Conservation (phyloP, 2,329 filamentous ascomycete species). For the Diaporthe destruens region DNA sequence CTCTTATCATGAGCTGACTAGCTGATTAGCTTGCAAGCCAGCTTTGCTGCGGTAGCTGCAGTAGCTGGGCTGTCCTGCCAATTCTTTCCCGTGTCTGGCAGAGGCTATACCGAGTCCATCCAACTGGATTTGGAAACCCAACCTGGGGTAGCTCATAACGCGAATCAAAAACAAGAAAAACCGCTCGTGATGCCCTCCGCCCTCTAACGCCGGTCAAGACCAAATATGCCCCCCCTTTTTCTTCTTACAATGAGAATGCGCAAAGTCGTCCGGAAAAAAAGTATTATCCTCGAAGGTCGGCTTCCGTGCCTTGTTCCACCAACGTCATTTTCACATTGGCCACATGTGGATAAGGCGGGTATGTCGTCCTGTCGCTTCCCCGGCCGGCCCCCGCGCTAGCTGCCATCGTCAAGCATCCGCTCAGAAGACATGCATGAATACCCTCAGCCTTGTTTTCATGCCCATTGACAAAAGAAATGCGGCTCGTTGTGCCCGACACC, state of each 20-base stretch:
- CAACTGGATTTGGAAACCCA: conserved; percentile 10
- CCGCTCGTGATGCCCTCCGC: conserved; percentile 30
- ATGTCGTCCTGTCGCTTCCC: background rate
- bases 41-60: conserved; percentile 15
- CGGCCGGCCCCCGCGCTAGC: background rate
- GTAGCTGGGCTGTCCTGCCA: conserved; percentile 2
- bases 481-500: conserved; percentile 19
- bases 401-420: conserved; percentile 3
- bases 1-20: conserved; percentile 23
- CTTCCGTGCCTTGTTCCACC: conserved; percentile 2
- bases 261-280: conserved; percentile 13
- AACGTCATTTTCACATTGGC: background rate
- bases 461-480: conserved; percentile 39
- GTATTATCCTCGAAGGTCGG: conserved; percentile 10
- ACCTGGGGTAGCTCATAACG: background rate
- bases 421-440: conserved; percentile 17
- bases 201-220: conserved; percentile 34
- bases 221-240: conserved; percentile 17
- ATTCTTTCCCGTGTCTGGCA: conserved; percentile 11
- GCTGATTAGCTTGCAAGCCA: background rate
- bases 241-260: conserved; percentile 5
- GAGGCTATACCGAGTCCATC: conserved; percentile 19
- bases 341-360: background rate
- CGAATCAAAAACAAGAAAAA: conserved; percentile 8
- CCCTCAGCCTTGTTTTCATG: conserved; percentile 20